These are phyloP conservation scores for Geotrichum siamense DNA, from an alignment of 1,139 yeast species.

Conservation along the genomic window DNA sequence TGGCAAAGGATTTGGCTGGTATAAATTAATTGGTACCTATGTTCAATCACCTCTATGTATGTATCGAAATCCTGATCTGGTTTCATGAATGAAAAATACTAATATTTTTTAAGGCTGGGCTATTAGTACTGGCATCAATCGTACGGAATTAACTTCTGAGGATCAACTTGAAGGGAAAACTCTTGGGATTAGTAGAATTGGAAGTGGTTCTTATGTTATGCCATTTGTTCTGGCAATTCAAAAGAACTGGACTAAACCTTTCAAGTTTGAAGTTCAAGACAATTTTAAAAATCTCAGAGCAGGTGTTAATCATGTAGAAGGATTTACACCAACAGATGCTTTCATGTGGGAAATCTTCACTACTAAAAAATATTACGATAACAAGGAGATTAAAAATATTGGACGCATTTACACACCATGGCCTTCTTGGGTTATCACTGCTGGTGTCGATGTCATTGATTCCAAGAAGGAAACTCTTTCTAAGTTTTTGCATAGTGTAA, in stretches of 20 bases:
- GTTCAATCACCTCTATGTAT: slow-evolving; percentile 71
- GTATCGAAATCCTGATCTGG: slow-evolving; percentile 7
- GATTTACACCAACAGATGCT: slow-evolving; percentile 54
- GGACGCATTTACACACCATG: slow-evolving; percentile 93
- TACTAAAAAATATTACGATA: slow-evolving; percentile 75
- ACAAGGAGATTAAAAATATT: slow-evolving; percentile 66
- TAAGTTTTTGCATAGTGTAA: slow-evolving; percentile 47
- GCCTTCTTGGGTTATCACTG: slow-evolving; percentile 88
- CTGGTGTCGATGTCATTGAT: slow-evolving; percentile 36
- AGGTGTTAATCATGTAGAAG: slow-evolving; percentile 53
- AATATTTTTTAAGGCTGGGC: slow-evolving; percentile 51
- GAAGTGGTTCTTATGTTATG: slow-evolving; percentile 90
- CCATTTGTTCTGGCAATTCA: slow-evolving; percentile 72
- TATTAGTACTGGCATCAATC: slow-evolving; percentile 61
- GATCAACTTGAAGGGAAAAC: slow-evolving; percentile 52
- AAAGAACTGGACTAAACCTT: slow-evolving; percentile 39
- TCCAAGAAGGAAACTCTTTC: slow-evolving; percentile 32
- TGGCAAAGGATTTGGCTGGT: slow-evolving; percentile 59
- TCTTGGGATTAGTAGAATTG: slow-evolving; percentile 83
- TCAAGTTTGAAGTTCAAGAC: slow-evolving; percentile 49
- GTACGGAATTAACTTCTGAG: slow-evolving; percentile 47
- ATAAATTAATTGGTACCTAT: slow-evolving; percentile 69
- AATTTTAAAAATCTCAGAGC: slow-evolving; percentile 71
- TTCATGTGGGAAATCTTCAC: slow-evolving; percentile 97
- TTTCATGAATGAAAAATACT: neutral